phyloP scores from a whole-genome alignment of 495 filamentous ascomycete species.

The Penicillium manginii region DNA sequence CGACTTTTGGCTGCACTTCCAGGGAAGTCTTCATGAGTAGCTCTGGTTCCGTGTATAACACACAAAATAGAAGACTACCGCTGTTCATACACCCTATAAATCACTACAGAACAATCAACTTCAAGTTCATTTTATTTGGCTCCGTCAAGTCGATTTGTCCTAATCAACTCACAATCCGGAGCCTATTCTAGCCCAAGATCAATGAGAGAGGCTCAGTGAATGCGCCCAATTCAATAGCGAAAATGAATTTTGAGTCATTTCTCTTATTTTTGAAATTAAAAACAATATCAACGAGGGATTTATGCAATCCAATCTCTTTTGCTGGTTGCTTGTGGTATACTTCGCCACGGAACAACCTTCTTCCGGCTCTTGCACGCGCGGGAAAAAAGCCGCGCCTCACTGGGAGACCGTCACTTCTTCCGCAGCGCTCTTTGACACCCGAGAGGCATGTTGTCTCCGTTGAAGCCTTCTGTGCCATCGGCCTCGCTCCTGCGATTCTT shows the following conservation, averaged over 20 bases:
- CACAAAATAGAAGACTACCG: too few species aligned
- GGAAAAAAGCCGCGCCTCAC: constrained; percentile 33
- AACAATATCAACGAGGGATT: background rate
- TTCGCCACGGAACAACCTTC: constrained; percentile 24
- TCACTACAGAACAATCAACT: too few species aligned
- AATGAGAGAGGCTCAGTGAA: too few species aligned
- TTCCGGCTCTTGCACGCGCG: constrained; percentile 17
- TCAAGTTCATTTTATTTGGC: too few species aligned
- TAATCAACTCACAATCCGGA: too few species aligned
- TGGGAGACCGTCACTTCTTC: constrained; percentile 22
- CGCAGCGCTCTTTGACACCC: constrained; percentile 17
- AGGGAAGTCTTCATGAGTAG: background rate
- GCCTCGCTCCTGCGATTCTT: constrained; percentile 63
- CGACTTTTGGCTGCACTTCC: background rate
- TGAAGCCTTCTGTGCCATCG: constrained; percentile 57
- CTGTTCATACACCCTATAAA: too few species aligned
- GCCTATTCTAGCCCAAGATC: too few species aligned
- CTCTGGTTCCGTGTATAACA: too few species aligned
- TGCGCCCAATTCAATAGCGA: too few species aligned
- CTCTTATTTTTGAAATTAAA: background rate
- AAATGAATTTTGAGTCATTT: background rate
- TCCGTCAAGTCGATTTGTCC: too few species aligned
- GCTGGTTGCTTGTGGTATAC: constrained; percentile 1
- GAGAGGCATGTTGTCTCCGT: constrained; percentile 45
- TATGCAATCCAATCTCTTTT: background rate